Evolutionary conservation across 2,329 filamentous ascomycete species (phyloP).

Genomic region (Claviceps citrina): DNA sequence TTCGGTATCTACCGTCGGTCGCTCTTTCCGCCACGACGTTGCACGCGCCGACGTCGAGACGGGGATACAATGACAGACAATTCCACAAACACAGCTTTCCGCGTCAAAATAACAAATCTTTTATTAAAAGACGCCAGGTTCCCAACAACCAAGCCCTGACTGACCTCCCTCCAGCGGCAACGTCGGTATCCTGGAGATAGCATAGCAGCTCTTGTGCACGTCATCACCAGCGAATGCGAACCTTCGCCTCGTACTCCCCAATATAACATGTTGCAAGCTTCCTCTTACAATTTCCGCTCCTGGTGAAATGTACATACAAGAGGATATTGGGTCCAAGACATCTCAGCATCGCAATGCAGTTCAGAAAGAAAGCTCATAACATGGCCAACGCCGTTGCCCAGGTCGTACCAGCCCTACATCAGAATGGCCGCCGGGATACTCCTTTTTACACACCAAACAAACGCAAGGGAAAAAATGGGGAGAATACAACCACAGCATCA

Average conservation of each 20-base stretch:
- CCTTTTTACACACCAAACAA: conserved; percentile 1
- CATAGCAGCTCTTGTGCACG: conserved; percentile 2
- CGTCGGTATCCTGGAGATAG: conserved; percentile 4
- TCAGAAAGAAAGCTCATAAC: conserved; percentile 4
- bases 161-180: background rate
- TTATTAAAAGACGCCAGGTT: conserved; percentile 5
- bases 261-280: too few relatives aligned
- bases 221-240: conserved; percentile 1
- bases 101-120: conserved; percentile 4
- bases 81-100: background rate
- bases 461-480: background rate
- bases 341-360: conserved; percentile 18
- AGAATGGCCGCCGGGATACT: conserved; percentile 5
- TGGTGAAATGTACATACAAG: background rate
- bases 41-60: background rate
- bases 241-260: conserved; percentile 4
- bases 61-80: too few relatives aligned
- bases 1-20: background rate
- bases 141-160: conserved; percentile 2
- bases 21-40: background rate
- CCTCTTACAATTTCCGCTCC: too few relatives aligned
- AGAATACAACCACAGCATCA: background rate
- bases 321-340: conserved; percentile 32
- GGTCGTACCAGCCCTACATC: conserved; percentile 1
- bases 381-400: conserved; percentile 7